phyloP scores from a whole-genome alignment of 2,329 filamentous ascomycete genomes.

The Fusarium oligoseptatum region DNA sequence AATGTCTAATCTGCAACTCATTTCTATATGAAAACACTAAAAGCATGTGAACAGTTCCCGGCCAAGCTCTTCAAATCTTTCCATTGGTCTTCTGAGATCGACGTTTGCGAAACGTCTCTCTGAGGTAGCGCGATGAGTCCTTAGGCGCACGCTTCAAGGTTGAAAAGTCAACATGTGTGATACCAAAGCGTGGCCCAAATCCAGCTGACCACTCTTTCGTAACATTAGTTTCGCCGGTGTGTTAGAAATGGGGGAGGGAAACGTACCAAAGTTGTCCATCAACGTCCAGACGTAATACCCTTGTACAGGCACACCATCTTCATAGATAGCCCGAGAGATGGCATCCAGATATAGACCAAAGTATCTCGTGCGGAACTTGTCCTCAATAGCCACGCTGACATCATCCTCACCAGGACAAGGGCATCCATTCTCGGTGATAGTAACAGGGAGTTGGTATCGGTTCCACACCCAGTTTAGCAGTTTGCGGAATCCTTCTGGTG shows the following conservation, averaged over 20 bases:
- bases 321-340: not conserved
- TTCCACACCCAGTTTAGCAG: constrained; percentile 39
- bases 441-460: constrained; percentile 25
- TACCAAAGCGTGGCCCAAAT: constrained; percentile 55
- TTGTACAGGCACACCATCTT: not conserved
- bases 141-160: constrained; percentile 56
- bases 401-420: not conserved
- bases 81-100: not conserved
- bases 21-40: not conserved
- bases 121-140: constrained; percentile 44
- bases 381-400: not conserved
- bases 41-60: too few relatives aligned
- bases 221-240: not conserved
- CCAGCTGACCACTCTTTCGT: constrained; percentile 51
- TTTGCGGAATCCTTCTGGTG: constrained; percentile 37
- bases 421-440: not conserved
- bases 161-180: constrained; percentile 54
- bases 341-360: not conserved
- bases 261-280: constrained; percentile 4
- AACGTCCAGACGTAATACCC: not conserved
- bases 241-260: not conserved
- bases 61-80: not conserved
- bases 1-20: too few relatives aligned
- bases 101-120: not conserved
- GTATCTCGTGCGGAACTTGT: not conserved